These are phyloP conservation scores for Anisodus acutangulus DNA, from an alignment of 257 asterid genomes.

Conservation along the genomic window DNA sequence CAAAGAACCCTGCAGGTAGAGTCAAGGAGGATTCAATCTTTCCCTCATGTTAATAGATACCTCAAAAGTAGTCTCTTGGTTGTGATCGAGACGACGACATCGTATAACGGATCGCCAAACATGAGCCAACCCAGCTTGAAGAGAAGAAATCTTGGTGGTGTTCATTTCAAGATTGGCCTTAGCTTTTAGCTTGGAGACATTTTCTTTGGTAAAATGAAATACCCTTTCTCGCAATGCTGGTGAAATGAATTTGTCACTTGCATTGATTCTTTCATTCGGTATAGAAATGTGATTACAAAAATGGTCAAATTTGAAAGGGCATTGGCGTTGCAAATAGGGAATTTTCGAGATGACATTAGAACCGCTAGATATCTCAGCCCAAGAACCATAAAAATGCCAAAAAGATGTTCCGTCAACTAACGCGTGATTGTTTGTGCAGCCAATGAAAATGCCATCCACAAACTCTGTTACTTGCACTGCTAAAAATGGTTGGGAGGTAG, in stretches of 20 bases:
- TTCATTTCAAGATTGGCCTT: constrained; percentile 45
- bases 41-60: constrained; percentile 35
- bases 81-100: constrained; percentile 17
- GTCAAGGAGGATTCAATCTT: constrained; percentile 38
- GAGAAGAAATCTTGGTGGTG: constrained; percentile 39
- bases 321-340: constrained; percentile 41
- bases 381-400: constrained; percentile 46
- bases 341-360: constrained; percentile 27
- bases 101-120: constrained; percentile 50
- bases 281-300: neutral
- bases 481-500: constrained; percentile 39
- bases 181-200: constrained; percentile 37
- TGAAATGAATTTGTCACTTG: neutral
- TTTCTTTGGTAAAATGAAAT: constrained; percentile 41
- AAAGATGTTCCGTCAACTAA: constrained; percentile 46
- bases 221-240: constrained; percentile 34
- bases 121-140: constrained; percentile 58
- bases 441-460: constrained; percentile 48
- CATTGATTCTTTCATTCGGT: neutral
- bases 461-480: constrained; percentile 53
- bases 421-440: constrained; percentile 44
- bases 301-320: neutral
- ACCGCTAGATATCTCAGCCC: constrained; percentile 40
- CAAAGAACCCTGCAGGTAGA: constrained; percentile 44
- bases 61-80: neutral